phyloP scores from a whole-genome alignment of 2,329 filamentous ascomycete genomes.

The Orbilia quercus region DNA sequence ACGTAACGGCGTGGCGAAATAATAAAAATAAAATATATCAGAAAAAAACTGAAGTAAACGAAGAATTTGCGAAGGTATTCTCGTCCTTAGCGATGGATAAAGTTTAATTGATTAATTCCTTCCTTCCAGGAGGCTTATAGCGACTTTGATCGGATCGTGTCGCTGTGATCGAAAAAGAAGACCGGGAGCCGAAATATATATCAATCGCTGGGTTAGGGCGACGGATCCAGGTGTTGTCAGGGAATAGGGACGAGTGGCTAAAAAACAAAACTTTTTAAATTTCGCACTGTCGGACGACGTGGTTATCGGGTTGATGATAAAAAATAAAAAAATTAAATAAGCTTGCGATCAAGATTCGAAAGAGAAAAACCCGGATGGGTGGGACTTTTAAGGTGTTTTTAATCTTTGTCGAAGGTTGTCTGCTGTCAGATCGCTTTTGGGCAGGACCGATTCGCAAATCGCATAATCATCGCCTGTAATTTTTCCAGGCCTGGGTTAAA shows the following conservation, averaged over 20 bases:
- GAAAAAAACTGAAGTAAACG: slow-evolving; percentile 17
- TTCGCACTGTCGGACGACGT: slow-evolving; percentile 16
- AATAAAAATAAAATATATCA: slow-evolving; percentile 9
- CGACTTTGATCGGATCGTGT: slow-evolving; percentile 35
- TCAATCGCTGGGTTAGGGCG: slow-evolving; percentile 8
- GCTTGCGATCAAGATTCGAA: slow-evolving; percentile 16
- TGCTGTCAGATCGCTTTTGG: slow-evolving; percentile 45
- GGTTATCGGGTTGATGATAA: slow-evolving; percentile 38
- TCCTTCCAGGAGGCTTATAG: slow-evolving; percentile 28
- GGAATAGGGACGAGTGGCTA: not conserved
- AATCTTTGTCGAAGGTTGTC: slow-evolving; percentile 31
- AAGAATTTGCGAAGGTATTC: slow-evolving; percentile 30
- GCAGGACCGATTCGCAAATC: slow-evolving; percentile 34
- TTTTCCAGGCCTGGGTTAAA: slow-evolving; percentile 45
- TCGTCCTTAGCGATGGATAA: slow-evolving; percentile 10
- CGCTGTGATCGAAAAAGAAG: not conserved
- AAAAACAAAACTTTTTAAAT: no score
- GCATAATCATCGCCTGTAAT: slow-evolving; percentile 32
- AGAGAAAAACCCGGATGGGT: slow-evolving; percentile 10
- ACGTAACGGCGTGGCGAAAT: not conserved
- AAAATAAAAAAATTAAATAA: slow-evolving; percentile 34
- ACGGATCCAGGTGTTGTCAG: slow-evolving; percentile 2
- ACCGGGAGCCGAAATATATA: not conserved
- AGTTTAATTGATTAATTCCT: no score
- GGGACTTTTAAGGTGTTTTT: slow-evolving; percentile 43